Evolutionary conservation across 2,329 filamentous ascomycete genomes (phyloP).

Genomic region (Penicillium brevicompactum): DNA sequence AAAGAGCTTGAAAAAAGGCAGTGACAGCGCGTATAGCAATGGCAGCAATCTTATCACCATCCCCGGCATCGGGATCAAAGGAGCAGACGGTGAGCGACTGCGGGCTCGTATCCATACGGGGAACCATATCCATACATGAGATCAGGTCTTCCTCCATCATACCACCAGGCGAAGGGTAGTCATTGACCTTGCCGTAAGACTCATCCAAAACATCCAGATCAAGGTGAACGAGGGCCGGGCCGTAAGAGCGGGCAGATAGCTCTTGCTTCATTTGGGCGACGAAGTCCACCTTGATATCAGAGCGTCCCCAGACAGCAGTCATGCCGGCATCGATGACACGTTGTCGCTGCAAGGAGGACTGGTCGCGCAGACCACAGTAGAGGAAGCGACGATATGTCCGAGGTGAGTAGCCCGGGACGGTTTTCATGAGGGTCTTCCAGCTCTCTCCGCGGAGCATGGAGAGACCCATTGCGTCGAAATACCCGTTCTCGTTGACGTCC

Average conservation of each 20-base stretch:
- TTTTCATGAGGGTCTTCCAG: slow-evolving; percentile 34
- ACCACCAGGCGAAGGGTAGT: slow-evolving; percentile 38
- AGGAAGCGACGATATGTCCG: slow-evolving; percentile 22
- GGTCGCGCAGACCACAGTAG: slow-evolving; percentile 32
- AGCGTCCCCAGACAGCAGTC: slow-evolving; percentile 31
- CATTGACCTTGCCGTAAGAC: slow-evolving; percentile 39
- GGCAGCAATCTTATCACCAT: slow-evolving; percentile 19
- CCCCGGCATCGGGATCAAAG: slow-evolving; percentile 21
- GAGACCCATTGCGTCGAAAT: slow-evolving; percentile 41
- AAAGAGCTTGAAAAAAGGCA: background rate
- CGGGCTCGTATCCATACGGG: slow-evolving; percentile 1
- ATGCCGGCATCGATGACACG: slow-evolving; percentile 36
- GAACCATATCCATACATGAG: slow-evolving; percentile 14
- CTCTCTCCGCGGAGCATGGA: slow-evolving; percentile 41
- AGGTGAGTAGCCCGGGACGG: slow-evolving; percentile 32
- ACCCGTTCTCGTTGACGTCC: slow-evolving; percentile 38
- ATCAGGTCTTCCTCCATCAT: slow-evolving; percentile 25
- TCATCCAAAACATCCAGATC: slow-evolving; percentile 41
- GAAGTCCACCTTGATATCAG: slow-evolving; percentile 18
- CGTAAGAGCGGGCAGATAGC: slow-evolving; percentile 10
- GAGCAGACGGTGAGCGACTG: slow-evolving; percentile 21
- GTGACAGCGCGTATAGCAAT: slow-evolving; percentile 17
- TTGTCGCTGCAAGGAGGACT: slow-evolving; percentile 29
- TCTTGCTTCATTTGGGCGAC: slow-evolving; percentile 8
- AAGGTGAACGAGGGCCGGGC: slow-evolving; percentile 35